phyloP scores from a whole-genome alignment of 345 rosid genomes.

The Euphorbia lathyris region DNA sequence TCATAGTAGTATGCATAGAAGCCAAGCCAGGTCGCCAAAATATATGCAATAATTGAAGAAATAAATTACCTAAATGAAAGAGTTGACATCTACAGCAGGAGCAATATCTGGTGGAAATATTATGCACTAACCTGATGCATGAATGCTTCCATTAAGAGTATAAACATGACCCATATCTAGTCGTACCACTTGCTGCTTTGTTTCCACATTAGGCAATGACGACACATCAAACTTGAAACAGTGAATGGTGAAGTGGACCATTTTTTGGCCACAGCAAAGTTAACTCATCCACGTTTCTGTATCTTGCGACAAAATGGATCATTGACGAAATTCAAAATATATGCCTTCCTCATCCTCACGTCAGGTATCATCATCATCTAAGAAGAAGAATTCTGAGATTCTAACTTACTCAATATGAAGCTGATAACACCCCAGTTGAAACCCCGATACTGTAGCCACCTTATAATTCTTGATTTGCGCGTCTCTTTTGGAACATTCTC shows the following conservation, averaged over 20 bases:
- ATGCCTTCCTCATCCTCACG: not conserved
- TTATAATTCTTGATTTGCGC: constrained; percentile 66
- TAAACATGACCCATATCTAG: constrained; percentile 14
- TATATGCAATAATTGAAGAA: too few relatives aligned
- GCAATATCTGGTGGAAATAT: constrained; percentile 8
- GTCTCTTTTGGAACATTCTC: constrained; percentile 55
- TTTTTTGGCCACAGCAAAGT: constrained; percentile 20
- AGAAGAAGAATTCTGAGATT: constrained; percentile 37
- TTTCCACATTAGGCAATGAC: constrained; percentile 11
- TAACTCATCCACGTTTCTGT: constrained; percentile 16
- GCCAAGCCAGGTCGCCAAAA: too few relatives aligned
- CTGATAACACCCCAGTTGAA: constrained; percentile 67
- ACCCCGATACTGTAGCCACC: constrained; percentile 93
- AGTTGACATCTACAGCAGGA: constrained; percentile 17
- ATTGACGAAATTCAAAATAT: constrained; percentile 4
- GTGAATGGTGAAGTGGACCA: constrained; percentile 17
- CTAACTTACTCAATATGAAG: constrained; percentile 57
- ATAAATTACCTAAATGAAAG: not conserved
- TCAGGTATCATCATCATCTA: constrained; percentile 15
- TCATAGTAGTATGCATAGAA: too few relatives aligned
- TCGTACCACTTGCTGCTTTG: constrained; percentile 22
- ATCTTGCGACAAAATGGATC: constrained; percentile 12
- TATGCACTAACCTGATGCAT: constrained; percentile 18
- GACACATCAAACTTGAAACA: constrained; percentile 15
- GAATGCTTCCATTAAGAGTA: constrained; percentile 11